Percentiles rank a stretch among this genome's conserved stretches.
Conservation (phyloP, 2,329 filamentous ascomycete genomes). For the Aspergillus cejpii region DNA sequence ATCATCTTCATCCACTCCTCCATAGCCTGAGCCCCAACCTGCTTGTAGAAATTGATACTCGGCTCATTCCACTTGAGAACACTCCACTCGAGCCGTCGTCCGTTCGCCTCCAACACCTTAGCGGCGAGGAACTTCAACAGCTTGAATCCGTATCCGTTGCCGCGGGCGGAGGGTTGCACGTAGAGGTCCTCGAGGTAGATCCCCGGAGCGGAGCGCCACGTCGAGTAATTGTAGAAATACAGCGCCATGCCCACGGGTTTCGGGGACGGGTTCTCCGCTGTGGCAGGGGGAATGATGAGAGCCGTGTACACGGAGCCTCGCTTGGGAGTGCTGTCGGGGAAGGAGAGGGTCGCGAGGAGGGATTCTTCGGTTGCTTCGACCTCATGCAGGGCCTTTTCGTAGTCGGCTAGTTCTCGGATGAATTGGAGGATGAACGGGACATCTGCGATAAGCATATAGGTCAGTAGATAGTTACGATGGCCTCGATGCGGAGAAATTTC, state of each 20-base stretch:
- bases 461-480: constrained; percentile 1
- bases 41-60: constrained; percentile 75
- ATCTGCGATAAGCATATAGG: constrained; percentile 49
- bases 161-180: constrained; percentile 63
- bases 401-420: constrained; percentile 78
- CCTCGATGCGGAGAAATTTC: background rate
- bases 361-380: constrained; percentile 73
- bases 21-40: constrained; percentile 41
- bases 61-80: constrained; percentile 91
- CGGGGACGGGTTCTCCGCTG: constrained; percentile 33
- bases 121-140: constrained; percentile 70
- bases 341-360: constrained; percentile 69
- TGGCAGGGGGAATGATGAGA: constrained; percentile 52
- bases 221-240: constrained; percentile 94
- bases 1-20: constrained; percentile 48
- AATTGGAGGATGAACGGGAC: constrained; percentile 71
- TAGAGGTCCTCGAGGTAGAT: constrained; percentile 95
- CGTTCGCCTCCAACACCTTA: constrained; percentile 65
- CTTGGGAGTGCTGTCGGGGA: constrained; percentile 51
- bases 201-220: constrained; percentile 79
- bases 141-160: constrained; percentile 70
- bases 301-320: constrained; percentile 66
- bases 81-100: constrained; percentile 77
- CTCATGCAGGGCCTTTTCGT: constrained; percentile 68
- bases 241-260: constrained; percentile 68